Conservation (phyloP, 169 alveolate genomes). For the Plasmodium sp. region DNA sequence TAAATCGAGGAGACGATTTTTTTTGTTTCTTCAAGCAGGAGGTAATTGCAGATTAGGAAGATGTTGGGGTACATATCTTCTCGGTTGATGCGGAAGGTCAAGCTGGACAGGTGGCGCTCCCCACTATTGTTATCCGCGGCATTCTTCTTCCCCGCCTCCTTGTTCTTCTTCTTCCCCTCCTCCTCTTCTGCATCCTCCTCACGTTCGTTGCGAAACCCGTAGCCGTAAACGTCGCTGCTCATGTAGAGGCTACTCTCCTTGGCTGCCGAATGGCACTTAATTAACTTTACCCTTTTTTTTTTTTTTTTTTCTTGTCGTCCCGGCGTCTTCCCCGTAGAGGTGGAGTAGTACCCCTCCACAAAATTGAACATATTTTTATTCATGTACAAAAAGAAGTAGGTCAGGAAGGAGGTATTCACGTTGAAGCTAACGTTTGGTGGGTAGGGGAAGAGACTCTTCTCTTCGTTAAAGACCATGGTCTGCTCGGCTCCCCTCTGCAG, state of each 20-base stretch:
- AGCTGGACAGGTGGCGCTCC: not conserved
- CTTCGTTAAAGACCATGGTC: slow-evolving; percentile 23
- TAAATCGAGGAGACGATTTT: slow-evolving; percentile 1
- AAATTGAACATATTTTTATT: slow-evolving; percentile 21
- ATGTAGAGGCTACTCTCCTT: slow-evolving; percentile 46
- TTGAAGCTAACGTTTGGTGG: slow-evolving; percentile 22
- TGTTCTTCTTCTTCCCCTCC: no score
- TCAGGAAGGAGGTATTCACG: slow-evolving; percentile 41
- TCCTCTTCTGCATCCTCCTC: not conserved
- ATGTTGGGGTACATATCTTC: slow-evolving; percentile 47
- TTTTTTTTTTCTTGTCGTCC: not conserved
- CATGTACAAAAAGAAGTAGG: slow-evolving; percentile 46
- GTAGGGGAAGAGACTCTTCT: not conserved
- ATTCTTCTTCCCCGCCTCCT: no score
- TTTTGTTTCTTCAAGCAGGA: slow-evolving; percentile 42
- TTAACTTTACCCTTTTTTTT: slow-evolving; percentile 4
- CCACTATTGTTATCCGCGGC: no score
- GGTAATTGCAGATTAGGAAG: slow-evolving; percentile 41
- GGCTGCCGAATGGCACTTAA: not conserved
- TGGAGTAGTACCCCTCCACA: not conserved
- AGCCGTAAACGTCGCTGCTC: slow-evolving; percentile 53
- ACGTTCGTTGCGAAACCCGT: slow-evolving; percentile 21
- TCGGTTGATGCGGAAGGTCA: not conserved
- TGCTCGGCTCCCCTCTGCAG: slow-evolving; percentile 69
- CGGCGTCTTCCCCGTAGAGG: not conserved